Base-by-base conservation (phyloP, 1,284 basidiomycete species). In the Trichosporon sp. region DNA sequence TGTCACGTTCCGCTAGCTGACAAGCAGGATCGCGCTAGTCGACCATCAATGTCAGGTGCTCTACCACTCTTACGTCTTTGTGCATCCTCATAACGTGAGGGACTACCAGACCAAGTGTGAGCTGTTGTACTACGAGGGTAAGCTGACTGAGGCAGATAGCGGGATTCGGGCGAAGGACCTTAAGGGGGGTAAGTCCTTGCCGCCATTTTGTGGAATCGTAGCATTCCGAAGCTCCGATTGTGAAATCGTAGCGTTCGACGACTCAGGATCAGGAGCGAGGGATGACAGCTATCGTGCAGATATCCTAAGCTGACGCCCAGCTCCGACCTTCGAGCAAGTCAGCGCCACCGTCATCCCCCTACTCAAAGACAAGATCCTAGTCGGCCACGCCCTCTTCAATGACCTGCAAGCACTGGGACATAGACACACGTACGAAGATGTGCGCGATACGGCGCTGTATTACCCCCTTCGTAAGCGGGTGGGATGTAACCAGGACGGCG, bases 301-400 rank as follows among this genome's bases (percentile, higher is more conserved):
- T 13, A 31, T 16, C 23, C 27, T 19, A 49, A 16, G 34, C 58
- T 46, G 19, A 62, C 56, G n/a, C 29, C 37, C 54, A 92, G 92
- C 92, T 0, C 89, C 87, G 68, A 82, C 87, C 0, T 97, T 95
- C 74, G 84, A 85, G 16, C 85, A 89, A 57, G 85, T 97, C 0
- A 90, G 92, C 71, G 83, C 86, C 64, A 78, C 84, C 56, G 92
- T 97, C 1, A 85, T 90, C 0, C 86, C 85, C 10, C 71, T 97
- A 5, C 78, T 96, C 29, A 86, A 89, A 66, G 91, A 88, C 66
- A 85, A 89, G 61, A 87, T 96, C 60, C 77, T 99, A 19, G 85
- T 99, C 4, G 96, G 95, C 0, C 95, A 98, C 76, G 93, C 95
- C 0, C 83, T 98, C 3, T 85, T 89, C 72, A 94, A 98, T 71